phyloP scores from a whole-genome alignment of 495 filamentous ascomycete genomes.

The Aspergillus taichungensis region DNA sequence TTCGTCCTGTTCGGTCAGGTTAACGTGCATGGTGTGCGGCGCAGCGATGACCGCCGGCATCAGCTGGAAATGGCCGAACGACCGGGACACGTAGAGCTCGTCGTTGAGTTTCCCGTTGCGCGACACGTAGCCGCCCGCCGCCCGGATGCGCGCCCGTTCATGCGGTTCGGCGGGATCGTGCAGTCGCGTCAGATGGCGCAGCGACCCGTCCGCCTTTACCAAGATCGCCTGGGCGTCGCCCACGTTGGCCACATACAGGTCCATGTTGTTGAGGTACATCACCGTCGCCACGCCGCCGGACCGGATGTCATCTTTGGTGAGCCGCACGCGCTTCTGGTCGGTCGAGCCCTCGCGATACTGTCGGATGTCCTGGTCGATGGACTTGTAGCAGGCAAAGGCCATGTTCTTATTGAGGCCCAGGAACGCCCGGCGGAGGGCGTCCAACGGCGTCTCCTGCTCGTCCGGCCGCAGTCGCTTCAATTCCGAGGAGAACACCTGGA shows the following conservation, averaged over 20 bases:
- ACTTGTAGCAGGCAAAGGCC: conserved; percentile 74
- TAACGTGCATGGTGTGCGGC: conserved; percentile 70
- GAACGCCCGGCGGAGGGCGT: conserved; percentile 82
- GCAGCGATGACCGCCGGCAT: conserved; percentile 92
- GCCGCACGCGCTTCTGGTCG: conserved; percentile 48
- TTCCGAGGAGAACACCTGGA: conserved; percentile 72
- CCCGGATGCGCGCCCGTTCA: conserved; percentile 83
- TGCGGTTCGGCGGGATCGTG: conserved; percentile 81
- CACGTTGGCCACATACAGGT: conserved; percentile 89
- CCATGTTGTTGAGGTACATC: conserved; percentile 77
- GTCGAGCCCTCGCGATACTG: conserved; percentile 60
- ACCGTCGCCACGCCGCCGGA: conserved; percentile 91
- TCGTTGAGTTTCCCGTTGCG: conserved; percentile 92
- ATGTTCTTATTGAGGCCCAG: conserved; percentile 88
- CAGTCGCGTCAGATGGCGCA: conserved; percentile 74
- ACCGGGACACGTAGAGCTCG: conserved; percentile 78
- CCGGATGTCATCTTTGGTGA: conserved; percentile 79
- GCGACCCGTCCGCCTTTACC: conserved; percentile 74
- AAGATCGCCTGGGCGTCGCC: conserved; percentile 93
- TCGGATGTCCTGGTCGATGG: conserved; percentile 55
- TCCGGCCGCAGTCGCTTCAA: conserved; percentile 50
- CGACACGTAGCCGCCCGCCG: conserved; percentile 92
- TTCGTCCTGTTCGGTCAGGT: conserved; percentile 83
- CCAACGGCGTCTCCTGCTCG: conserved; percentile 58
- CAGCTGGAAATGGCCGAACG: conserved; percentile 87